These are phyloP conservation scores for Clonostachys chloroleuca DNA, from an alignment of 2,329 filamentous ascomycete species.

Conservation along the genomic window DNA sequence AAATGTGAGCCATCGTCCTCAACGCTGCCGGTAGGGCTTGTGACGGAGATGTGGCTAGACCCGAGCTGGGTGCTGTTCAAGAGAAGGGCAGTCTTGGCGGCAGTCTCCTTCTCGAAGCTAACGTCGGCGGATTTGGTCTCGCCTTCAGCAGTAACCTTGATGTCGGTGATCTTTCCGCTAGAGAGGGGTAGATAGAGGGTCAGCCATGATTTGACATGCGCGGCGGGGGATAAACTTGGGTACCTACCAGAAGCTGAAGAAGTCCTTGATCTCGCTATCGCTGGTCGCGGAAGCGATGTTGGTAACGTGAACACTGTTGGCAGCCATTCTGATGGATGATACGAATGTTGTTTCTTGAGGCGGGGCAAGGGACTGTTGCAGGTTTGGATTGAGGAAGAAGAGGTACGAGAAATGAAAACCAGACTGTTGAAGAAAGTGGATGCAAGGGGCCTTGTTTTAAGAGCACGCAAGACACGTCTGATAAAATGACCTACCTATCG, in stretches of 20 bases:
- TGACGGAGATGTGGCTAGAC: conserved; percentile 74
- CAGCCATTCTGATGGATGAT: conserved; percentile 42
- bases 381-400: conserved; percentile 1
- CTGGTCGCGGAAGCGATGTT: conserved; percentile 79
- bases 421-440: conserved; percentile 32
- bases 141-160: conserved; percentile 69
- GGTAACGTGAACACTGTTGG: conserved; percentile 75
- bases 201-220: background rate
- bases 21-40: conserved; percentile 61
- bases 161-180: conserved; percentile 85
- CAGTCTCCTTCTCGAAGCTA: conserved; percentile 93
- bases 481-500: background rate
- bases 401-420: conserved; percentile 16
- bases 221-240: too few species aligned
- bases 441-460: background rate
- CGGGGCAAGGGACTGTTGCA: conserved; percentile 1
- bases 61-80: conserved; percentile 96
- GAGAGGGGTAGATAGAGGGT: background rate
- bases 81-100: conserved; percentile 93
- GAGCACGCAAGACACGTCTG: too few species aligned
- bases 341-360: background rate
- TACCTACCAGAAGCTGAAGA: conserved; percentile 90
- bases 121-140: conserved; percentile 82
- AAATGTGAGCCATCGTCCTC: conserved; percentile 56
- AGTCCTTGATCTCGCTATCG: conserved; percentile 90